A percentile compares a stretch with the other conserved stretches of the same genome.
These are phyloP conservation scores for Ogataea polymorpha DNA, from an alignment of 805 yeast species.

Conservation along the genomic window DNA sequence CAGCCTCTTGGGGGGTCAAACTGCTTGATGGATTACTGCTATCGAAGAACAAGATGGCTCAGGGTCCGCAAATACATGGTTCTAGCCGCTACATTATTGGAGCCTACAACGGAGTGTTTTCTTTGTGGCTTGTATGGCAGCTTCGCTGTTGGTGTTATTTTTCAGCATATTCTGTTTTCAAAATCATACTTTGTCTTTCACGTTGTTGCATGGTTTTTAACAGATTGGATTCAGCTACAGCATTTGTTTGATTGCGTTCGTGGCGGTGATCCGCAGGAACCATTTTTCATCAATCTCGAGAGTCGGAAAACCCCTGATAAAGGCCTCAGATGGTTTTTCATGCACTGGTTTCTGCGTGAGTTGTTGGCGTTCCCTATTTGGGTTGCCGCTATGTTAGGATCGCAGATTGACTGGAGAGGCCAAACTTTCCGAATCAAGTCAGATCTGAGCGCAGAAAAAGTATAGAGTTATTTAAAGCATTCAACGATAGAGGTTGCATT, in stretches of 20 bases:
- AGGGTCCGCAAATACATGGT: constrained; percentile 88
- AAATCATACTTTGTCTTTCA: constrained; percentile 46
- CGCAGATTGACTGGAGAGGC: constrained; percentile 75
- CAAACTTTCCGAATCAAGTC: constrained; percentile 67
- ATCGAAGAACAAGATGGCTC: constrained; percentile 78
- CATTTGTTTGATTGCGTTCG: constrained; percentile 34
- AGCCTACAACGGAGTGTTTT: constrained; percentile 81
- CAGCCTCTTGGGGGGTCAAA: constrained; percentile 60
- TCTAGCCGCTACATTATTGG: constrained; percentile 74
- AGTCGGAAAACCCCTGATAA: constrained; percentile 48
- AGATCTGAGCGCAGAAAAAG: constrained; percentile 75
- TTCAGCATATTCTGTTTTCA: constrained; percentile 34
- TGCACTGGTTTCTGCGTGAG: constrained; percentile 69
- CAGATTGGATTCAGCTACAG: constrained; percentile 61
- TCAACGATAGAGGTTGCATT: background rate
- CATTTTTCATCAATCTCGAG: constrained; percentile 20
- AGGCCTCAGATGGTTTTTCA: constrained; percentile 24
- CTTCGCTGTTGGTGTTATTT: constrained; percentile 49
- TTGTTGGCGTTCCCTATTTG: constrained; percentile 78
- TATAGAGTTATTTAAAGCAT: constrained; percentile 2
- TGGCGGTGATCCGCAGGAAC: constrained; percentile 1
- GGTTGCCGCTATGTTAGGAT: constrained; percentile 76
- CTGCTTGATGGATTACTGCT: constrained; percentile 50
- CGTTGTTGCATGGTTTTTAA: constrained; percentile 56
- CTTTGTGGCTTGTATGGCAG: constrained; percentile 67